A percentile compares a stretch with the other conserved stretches of the same genome.
phyloP scores from a whole-genome alignment of 768 basidiomycete genomes.

The Galerina sulciceps region DNA sequence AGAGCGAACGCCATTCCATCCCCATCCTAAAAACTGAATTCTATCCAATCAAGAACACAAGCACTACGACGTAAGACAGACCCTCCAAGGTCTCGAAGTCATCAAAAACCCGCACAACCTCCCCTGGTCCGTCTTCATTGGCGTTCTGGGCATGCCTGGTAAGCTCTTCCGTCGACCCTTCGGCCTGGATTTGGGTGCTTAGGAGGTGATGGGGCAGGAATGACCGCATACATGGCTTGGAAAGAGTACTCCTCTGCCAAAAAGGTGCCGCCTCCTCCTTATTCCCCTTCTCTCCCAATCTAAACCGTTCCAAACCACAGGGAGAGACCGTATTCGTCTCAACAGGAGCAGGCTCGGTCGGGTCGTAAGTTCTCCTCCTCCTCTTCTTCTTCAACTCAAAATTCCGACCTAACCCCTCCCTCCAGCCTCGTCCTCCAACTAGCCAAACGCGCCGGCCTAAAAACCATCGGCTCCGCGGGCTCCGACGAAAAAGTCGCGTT shows the following conservation, averaged over 20 bases:
- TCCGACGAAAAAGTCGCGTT: constrained; percentile 75
- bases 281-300: not conserved
- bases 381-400: not conserved
- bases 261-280: constrained; percentile 26
- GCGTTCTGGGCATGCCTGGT: constrained; percentile 61
- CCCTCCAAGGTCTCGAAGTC: constrained; percentile 23
- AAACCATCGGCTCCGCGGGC: constrained; percentile 75
- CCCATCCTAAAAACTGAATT: not conserved
- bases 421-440: constrained; percentile 52
- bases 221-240: constrained; percentile 45
- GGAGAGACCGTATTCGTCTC: constrained; percentile 47
- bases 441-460: constrained; percentile 54
- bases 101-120: constrained; percentile 47
- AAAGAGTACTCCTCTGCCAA: constrained; percentile 42
- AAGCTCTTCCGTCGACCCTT: constrained; percentile 11
- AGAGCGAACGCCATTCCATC: not conserved
- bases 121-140: constrained; percentile 53
- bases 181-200: too few species aligned
- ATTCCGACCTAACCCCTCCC: not conserved
- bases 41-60: constrained; percentile 34
- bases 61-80: constrained; percentile 40
- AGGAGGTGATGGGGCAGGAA: too few species aligned
- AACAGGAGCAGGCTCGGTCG: constrained; percentile 56
- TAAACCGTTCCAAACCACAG: constrained; percentile 22
- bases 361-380: constrained; percentile 49